Conservation (phyloP, 179 eudicot species). For the Vitellaria paradoxa region DNA sequence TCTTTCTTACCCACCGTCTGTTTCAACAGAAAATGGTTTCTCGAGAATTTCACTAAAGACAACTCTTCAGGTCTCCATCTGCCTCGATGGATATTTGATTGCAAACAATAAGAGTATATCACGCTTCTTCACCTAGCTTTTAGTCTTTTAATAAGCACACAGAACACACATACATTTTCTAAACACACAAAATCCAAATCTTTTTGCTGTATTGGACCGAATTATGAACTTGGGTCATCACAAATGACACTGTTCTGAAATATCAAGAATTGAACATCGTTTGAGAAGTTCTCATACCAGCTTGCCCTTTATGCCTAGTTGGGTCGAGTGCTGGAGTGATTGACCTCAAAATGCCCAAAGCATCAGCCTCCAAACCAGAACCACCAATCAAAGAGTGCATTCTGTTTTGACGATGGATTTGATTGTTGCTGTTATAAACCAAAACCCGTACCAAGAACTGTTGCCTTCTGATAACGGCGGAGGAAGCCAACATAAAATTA, state of each 20-base stretch:
- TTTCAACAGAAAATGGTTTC: neutral
- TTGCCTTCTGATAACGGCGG: slow-evolving; percentile 63
- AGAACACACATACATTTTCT: too few relatives aligned
- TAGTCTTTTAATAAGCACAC: neutral
- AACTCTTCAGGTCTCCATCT: neutral
- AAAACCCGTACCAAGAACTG: slow-evolving; percentile 62
- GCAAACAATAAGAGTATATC: neutral
- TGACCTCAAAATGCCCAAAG: slow-evolving; percentile 52
- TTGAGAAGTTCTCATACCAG: slow-evolving; percentile 51
- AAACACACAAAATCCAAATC: neutral
- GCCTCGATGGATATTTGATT: neutral
- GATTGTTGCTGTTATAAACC: slow-evolving; percentile 27
- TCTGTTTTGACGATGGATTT: slow-evolving; percentile 9
- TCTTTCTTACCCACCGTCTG: neutral
- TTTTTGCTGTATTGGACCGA: neutral
- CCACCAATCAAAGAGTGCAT: slow-evolving; percentile 30
- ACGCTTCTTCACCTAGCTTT: neutral
- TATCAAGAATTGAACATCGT: neutral
- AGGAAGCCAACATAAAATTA: slow-evolving; percentile 30
- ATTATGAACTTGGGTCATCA: neutral
- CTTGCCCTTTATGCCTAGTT: slow-evolving; percentile 82
- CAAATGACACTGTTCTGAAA: neutral
- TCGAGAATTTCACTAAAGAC: neutral
- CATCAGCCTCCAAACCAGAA: slow-evolving; percentile 55
- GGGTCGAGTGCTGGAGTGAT: slow-evolving; percentile 73